phyloP scores from a whole-genome alignment of 129 eudicot species.

The Ambrosia trifida region DNA sequence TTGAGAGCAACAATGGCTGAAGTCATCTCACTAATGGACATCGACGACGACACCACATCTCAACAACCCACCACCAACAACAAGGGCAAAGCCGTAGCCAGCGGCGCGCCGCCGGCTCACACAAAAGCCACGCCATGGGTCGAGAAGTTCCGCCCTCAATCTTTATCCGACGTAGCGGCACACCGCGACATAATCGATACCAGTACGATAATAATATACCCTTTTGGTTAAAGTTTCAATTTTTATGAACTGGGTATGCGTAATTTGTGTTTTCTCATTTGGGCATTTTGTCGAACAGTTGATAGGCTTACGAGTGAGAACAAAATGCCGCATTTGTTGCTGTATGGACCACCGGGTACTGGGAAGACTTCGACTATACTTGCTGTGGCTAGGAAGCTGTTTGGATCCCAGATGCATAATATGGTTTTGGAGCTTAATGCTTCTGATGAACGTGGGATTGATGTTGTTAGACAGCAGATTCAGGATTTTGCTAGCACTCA shows the following conservation, averaged over 20 bases:
- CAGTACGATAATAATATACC: slow-evolving; percentile 35
- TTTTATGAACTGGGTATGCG: neutral
- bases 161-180: slow-evolving; percentile 97
- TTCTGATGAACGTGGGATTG: slow-evolving; percentile 96
- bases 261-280: neutral
- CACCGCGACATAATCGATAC: slow-evolving; percentile 95
- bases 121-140: slow-evolving; percentile 90
- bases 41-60: slow-evolving; percentile 48
- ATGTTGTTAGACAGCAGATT: slow-evolving; percentile 97
- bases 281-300: slow-evolving; percentile 61
- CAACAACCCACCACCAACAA: slow-evolving; percentile 16
- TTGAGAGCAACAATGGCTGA: slow-evolving; percentile 53
- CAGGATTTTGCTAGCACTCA: slow-evolving; percentile 99
- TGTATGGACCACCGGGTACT: slow-evolving; percentile 98
- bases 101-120: slow-evolving; percentile 41
- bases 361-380: slow-evolving; percentile 95
- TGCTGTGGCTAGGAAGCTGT: slow-evolving; percentile 88
- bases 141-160: slow-evolving; percentile 92
- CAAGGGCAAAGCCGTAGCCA: slow-evolving; percentile 67
- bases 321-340: slow-evolving; percentile 85
- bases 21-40: slow-evolving; percentile 63
- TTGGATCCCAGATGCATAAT: slow-evolving; percentile 78
- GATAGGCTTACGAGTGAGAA: slow-evolving; percentile 95
- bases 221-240: neutral
- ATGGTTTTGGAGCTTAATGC: slow-evolving; percentile 97